Conservation (phyloP, 2,329 filamentous ascomycete genomes). For the Myriosclerotinia duriaeana region DNA sequence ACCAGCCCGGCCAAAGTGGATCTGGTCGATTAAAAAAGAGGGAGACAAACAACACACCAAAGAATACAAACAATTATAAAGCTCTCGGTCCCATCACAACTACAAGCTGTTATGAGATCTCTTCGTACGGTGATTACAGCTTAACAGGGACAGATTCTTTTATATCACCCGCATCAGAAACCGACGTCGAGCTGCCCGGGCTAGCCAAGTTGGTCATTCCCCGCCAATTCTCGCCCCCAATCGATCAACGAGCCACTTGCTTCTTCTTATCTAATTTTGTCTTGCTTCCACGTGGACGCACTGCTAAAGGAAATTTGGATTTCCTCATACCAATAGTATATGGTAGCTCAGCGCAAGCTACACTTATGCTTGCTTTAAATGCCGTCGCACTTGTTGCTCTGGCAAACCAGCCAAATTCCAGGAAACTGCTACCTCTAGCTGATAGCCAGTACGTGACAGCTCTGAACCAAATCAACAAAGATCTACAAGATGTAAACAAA, state of each 20-base stretch:
- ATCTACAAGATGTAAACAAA: conserved; percentile 50
- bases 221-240: conserved; percentile 46
- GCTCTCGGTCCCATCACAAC: background rate
- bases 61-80: background rate
- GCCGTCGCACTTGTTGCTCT: conserved; percentile 59
- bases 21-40: background rate
- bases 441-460: conserved; percentile 55
- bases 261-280: conserved; percentile 61
- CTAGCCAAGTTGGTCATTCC: conserved; percentile 48
- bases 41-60: background rate
- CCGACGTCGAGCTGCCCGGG: background rate
- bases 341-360: conserved; percentile 44
- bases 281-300: conserved; percentile 51
- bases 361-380: conserved; percentile 50
- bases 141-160: too few species aligned
- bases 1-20: background rate
- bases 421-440: conserved; percentile 43
- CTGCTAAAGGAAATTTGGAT: conserved; percentile 55
- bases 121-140: background rate
- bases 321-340: conserved; percentile 56
- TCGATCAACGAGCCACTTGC: conserved; percentile 54
- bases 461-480: conserved; percentile 51
- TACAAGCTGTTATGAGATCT: background rate
- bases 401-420: conserved; percentile 49
- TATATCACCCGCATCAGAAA: background rate